Base-by-base conservation (phyloP, 106 monocot species). In the Ottelia alismoides region DNA sequence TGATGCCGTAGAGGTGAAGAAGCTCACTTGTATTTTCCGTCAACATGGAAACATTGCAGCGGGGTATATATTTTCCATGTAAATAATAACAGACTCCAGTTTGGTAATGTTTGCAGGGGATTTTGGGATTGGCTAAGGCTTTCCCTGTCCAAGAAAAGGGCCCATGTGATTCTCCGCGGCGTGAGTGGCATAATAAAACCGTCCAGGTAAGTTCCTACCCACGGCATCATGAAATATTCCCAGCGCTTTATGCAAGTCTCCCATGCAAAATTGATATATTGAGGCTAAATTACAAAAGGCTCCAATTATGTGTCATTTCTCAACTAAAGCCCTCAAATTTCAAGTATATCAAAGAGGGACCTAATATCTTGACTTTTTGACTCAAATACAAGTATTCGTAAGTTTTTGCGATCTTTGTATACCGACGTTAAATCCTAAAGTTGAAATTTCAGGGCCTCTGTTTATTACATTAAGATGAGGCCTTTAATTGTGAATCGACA, bases 171-270 rank as follows among this genome's bases (percentile, higher is more conserved):
- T 57, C 75, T 94, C n/a, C 47, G 46, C 3, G 45, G 64, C 45
- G 80, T 88, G 1, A 81, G 71, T 60, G 87, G 93, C 46, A 68
- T 83, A 5, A 44, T 93, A 28, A 87, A 72, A 65, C 87, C 92
- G 20, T 83, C 87, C 35, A 93, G 87, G 87, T 92, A 64, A 23
- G 19, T 25, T 50, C 16, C 11, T 44, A 25, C 27, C 6, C 20
- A 0, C 32, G 43, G 21, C 20, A 3, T 31, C 27, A 17, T 10
- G 12, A 53, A n/a, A n/a, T n/a, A n/a, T n/a, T n/a, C n/a, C n/a
- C n/a, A n/a, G n/a, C n/a, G n/a, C n/a, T n/a, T n/a, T n/a, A n/a
- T n/a, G n/a, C n/a, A n/a, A n/a, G n/a, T n/a, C n/a, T n/a, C n/a
- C n/a, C n/a, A n/a, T n/a, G n/a, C n/a, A n/a, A n/a, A n/a, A n/a